These are phyloP conservation scores for Epichloe amarillans DNA, from an alignment of 2,329 filamentous ascomycete genomes.

Conservation along the genomic window DNA sequence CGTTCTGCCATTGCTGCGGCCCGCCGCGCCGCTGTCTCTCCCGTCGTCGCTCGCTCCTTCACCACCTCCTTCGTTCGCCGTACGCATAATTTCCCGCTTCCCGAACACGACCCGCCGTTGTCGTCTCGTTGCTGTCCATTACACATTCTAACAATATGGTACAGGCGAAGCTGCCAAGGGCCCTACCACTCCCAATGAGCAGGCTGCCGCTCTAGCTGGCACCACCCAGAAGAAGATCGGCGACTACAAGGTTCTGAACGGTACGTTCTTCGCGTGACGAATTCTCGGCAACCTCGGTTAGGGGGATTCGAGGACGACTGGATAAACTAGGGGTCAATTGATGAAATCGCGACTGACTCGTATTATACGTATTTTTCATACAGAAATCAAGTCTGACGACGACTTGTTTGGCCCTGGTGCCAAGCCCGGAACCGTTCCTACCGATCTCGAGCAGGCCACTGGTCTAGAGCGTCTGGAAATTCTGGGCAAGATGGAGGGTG, in stretches of 20 bases:
- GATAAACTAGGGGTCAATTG: not conserved
- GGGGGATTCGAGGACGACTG: not conserved
- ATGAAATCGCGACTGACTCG: conserved; percentile 8
- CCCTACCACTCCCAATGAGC: conserved; percentile 20
- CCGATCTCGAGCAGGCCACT: conserved; percentile 89
- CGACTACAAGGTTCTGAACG: conserved; percentile 31
- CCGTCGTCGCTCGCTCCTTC: conserved; percentile 45
- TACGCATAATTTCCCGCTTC: conserved; percentile 22
- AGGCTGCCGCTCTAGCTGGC: conserved; percentile 22
- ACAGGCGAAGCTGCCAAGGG: conserved; percentile 25
- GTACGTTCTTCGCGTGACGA: conserved; percentile 24
- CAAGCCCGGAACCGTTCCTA: conserved; percentile 69
- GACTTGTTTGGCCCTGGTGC: conserved; percentile 82
- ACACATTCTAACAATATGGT: conserved; percentile 1
- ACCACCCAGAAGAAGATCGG: conserved; percentile 33
- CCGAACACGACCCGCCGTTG: conserved; percentile 12
- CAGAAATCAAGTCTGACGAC: conserved; percentile 71
- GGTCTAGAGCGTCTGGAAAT: conserved; percentile 98
- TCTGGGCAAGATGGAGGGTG: conserved; percentile 96
- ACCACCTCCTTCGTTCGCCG: conserved; percentile 46
- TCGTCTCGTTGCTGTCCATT: conserved; percentile 3
- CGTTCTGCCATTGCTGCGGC: conserved; percentile 47
- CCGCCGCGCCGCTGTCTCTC: conserved; percentile 42
- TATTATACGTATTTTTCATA: conserved; percentile 5
- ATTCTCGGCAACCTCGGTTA: conserved; percentile 11